phyloP scores from a whole-genome alignment of 2,329 filamentous ascomycete species.

The Colletotrichum noveboracense region DNA sequence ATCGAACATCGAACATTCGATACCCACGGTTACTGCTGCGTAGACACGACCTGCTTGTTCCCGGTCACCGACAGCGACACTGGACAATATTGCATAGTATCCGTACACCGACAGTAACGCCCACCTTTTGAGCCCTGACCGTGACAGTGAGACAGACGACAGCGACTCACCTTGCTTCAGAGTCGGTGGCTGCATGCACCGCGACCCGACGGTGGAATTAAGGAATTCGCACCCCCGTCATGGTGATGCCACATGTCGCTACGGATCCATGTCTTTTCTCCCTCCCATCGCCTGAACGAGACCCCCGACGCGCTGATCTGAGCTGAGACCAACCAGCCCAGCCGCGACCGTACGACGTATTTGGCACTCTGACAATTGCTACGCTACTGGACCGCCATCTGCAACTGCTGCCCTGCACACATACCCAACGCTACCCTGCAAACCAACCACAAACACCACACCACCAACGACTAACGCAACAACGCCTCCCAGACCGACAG shows the following conservation, averaged over 20 bases:
- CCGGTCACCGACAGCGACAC: neutral
- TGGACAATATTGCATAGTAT: neutral
- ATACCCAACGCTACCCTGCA: constrained; percentile 9
- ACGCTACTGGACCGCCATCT: neutral
- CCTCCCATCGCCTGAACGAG: neutral
- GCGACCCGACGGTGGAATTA: constrained; percentile 10
- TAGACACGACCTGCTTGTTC: neutral
- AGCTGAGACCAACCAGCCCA: neutral
- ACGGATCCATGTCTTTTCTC: constrained; percentile 11
- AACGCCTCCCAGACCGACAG: neutral
- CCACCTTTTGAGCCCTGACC: neutral
- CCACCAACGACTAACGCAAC: neutral
- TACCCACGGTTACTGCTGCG: neutral
- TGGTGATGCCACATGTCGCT: constrained; percentile 20
- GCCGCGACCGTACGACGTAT: neutral
- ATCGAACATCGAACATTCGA: neutral
- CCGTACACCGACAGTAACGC: neutral
- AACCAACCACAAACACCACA: constrained; percentile 7
- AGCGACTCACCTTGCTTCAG: neutral
- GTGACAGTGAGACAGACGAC: neutral
- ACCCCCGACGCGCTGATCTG: neutral
- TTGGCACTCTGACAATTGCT: neutral
- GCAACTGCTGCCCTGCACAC: neutral
- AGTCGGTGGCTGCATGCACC: neutral
- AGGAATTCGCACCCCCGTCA: constrained; percentile 14